Conservation (phyloP, 2,329 filamentous ascomycete genomes). For the Podosphaera leucotricha region DNA sequence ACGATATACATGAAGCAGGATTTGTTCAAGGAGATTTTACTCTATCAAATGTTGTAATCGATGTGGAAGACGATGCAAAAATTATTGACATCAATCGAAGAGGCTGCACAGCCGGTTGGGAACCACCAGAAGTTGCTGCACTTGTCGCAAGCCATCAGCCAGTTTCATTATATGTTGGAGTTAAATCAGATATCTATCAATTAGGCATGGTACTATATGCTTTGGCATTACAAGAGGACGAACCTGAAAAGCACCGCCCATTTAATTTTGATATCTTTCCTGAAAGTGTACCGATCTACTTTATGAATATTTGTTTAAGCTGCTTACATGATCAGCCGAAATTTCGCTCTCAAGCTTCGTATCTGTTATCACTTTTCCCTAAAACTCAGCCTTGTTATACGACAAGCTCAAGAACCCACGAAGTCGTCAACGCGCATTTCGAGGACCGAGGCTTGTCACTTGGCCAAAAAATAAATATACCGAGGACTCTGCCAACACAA, state of each 20-base stretch:
- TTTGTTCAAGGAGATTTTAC: conserved; percentile 98
- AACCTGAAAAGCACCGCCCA: conserved; percentile 64
- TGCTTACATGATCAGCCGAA: conserved; percentile 59
- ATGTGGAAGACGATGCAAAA: conserved; percentile 61
- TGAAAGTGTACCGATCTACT: conserved; percentile 53
- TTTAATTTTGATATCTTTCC: conserved; percentile 31
- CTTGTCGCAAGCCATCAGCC: conserved; percentile 74
- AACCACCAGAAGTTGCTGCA: conserved; percentile 70
- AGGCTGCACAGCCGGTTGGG: conserved; percentile 95
- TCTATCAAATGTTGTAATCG: conserved; percentile 87
- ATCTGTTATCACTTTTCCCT: conserved; percentile 51
- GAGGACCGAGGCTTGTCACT: conserved; percentile 2
- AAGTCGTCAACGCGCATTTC: conserved; percentile 9
- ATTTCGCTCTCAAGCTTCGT: conserved; percentile 45
- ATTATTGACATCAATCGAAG: conserved; percentile 97
- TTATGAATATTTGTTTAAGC: conserved; percentile 44
- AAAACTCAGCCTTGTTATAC: conserved; percentile 7
- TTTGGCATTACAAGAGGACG: conserved; percentile 65
- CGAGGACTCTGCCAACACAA: conserved; percentile 3
- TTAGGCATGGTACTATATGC: conserved; percentile 92
- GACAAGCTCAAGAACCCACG: conserved; percentile 8
- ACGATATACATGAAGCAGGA: conserved; percentile 83
- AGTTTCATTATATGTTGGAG: conserved; percentile 91
- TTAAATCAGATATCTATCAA: conserved; percentile 92
- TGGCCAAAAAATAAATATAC: conserved; percentile 3